These are phyloP conservation scores for Aspergillus novofumigatus DNA, from an alignment of 2,329 filamentous ascomycete species.

Conservation along the genomic window DNA sequence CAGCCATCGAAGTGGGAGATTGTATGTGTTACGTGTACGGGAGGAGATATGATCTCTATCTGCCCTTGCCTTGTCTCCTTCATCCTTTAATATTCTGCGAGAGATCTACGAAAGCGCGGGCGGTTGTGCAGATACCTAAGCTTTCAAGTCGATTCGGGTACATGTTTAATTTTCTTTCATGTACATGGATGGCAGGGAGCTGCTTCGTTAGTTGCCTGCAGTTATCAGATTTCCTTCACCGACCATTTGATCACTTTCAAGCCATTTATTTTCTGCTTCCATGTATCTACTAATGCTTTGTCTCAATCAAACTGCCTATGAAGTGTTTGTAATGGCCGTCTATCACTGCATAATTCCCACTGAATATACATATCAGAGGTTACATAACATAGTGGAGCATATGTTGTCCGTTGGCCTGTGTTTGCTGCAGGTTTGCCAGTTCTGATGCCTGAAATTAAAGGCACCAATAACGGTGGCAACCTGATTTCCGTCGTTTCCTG, in stretches of 20 bases:
- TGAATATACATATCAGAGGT: constrained; percentile 3
- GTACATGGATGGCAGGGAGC: background rate
- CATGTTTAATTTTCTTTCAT: background rate
- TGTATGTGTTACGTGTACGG: background rate
- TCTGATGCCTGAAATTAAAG: background rate
- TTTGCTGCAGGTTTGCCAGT: background rate
- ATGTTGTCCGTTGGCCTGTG: background rate
- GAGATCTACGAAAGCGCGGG: background rate
- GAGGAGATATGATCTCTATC: background rate
- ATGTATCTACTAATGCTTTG: constrained; percentile 17
- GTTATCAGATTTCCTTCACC: background rate
- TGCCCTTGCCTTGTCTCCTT: background rate
- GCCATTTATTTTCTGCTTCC: constrained; percentile 12
- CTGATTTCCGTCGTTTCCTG: background rate
- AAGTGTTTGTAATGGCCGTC: background rate
- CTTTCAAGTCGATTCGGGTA: background rate
- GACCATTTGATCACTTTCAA: constrained; percentile 8
- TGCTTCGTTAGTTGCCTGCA: background rate
- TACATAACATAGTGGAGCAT: constrained; percentile 5
- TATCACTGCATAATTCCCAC: constrained; percentile 1
- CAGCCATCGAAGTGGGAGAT: background rate
- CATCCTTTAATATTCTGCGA: background rate
- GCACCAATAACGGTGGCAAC: background rate
- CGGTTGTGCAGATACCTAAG: background rate
- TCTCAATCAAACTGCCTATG: background rate